These are phyloP conservation scores for Coccomyxa subellipsoidea DNA, from an alignment of 163 green algal genomes.

Conservation along the genomic window DNA sequence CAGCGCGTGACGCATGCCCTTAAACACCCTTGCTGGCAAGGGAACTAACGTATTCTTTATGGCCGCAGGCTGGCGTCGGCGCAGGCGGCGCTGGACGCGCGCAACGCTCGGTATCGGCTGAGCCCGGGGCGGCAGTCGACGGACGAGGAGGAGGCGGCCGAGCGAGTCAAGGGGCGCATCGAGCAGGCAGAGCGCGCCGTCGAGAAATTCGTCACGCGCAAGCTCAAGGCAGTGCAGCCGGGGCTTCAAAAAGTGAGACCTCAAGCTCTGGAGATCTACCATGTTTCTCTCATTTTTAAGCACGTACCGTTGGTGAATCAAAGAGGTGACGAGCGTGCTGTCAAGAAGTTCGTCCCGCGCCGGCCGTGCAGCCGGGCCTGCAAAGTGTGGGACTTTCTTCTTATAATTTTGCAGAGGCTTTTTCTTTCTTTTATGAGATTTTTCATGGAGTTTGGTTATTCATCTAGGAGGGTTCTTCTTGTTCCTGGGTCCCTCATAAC, in stretches of 20 bases:
- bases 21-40: too few relatives aligned
- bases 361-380: background rate
- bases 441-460: too few relatives aligned
- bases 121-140: background rate
- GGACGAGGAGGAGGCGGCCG: background rate
- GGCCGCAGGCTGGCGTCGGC: constrained; percentile 42
- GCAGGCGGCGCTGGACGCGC: constrained; percentile 58
- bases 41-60: too few relatives aligned
- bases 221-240: constrained; percentile 53
- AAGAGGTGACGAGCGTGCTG: constrained; percentile 57
- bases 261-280: too few relatives aligned
- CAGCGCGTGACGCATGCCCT: too few relatives aligned
- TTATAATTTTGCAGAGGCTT: too few relatives aligned
- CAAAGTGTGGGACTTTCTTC: too few relatives aligned
- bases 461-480: too few relatives aligned
- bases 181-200: constrained; percentile 65
- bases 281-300: too few relatives aligned
- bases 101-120: constrained; percentile 50
- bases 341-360: constrained; percentile 63
- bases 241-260: constrained; percentile 52
- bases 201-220: constrained; percentile 63
- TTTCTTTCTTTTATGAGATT: too few relatives aligned
- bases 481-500: too few relatives aligned
- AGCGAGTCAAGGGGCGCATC: constrained; percentile 15
- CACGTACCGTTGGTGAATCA: too few relatives aligned